Evolutionary conservation across 2,329 filamentous ascomycete genomes (phyloP).

Genomic region (Didymellaceae sp.): DNA sequence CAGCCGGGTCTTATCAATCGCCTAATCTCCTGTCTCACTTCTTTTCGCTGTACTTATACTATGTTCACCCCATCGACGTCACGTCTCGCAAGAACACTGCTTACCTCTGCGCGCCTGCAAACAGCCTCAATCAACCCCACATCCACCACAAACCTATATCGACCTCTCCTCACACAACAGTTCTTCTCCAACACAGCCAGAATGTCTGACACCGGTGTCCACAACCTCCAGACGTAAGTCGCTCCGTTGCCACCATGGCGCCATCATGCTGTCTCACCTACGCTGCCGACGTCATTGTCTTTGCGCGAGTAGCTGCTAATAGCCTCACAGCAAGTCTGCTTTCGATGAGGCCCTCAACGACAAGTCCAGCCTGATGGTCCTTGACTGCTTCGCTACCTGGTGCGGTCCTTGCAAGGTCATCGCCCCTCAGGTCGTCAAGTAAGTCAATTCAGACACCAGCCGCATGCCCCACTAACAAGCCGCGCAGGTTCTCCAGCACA

Average conservation of each 20-base stretch:
- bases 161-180: slow-evolving; percentile 41
- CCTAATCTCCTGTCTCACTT: slow-evolving; percentile 26
- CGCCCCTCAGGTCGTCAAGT: slow-evolving; percentile 74
- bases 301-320: slow-evolving; percentile 14
- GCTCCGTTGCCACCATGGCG: slow-evolving; percentile 4
- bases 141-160: slow-evolving; percentile 40
- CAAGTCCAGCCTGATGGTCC: slow-evolving; percentile 68
- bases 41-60: slow-evolving; percentile 39
- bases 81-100: slow-evolving; percentile 50
- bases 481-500: slow-evolving; percentile 63
- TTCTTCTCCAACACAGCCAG: slow-evolving; percentile 52
- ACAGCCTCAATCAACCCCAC: slow-evolving; percentile 41
- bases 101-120: slow-evolving; percentile 50
- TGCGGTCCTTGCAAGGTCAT: slow-evolving; percentile 96
- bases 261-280: slow-evolving; percentile 6
- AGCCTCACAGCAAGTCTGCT: slow-evolving; percentile 60
- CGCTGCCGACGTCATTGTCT: slow-evolving; percentile 22
- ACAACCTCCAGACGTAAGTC: slow-evolving; percentile 57
- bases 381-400: slow-evolving; percentile 91
- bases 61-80: slow-evolving; percentile 50
- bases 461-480: slow-evolving; percentile 6
- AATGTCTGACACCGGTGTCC: slow-evolving; percentile 56
- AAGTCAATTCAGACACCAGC: slow-evolving; percentile 39
- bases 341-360: slow-evolving; percentile 63
- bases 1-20: slow-evolving; percentile 45